Base-by-base conservation (phyloP, 164 flowering plant species). In the Piper betle region DNA sequence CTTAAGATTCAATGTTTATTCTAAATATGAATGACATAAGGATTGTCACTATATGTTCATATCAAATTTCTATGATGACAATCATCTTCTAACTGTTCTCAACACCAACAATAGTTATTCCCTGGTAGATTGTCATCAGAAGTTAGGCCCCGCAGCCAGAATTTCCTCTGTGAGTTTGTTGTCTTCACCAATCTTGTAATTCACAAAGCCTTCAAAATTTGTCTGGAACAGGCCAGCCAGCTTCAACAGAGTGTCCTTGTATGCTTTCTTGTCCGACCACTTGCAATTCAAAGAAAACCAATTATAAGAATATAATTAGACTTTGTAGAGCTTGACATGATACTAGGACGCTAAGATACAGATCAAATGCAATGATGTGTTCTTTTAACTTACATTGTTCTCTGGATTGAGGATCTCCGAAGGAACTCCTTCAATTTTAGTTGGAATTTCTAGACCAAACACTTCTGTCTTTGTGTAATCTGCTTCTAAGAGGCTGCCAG, bases 361-460 rank as follows among this genome's bases (percentile, higher is more conserved):
- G 12, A 5, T 12, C 15, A 6, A 55, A 55, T 3, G 25, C 6
- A n/a, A 55, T 18, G 25, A n/a, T 5, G 25, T 55, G 10, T 10
- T 37, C 6, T 55, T 55, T 55, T 2, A 20, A 79, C 95, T 84
- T 10, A 90, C 99, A 19, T 89, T 78, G 80, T 91, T 90, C 33
- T 74, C 68, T 40, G 99, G 96, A 62, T 88, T 81, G 20, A 94
- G 78, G 39, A 94, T 88, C 60, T 94, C 95, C 3, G 95, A 77
- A 58, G 99, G 97, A 62, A 94, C 88, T n/a, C 88, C 99, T 37
- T 88, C 95, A n/a, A 94, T 59, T 66, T 70, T 81, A 11, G 74
- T 78, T 0, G 99, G 99, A 64, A 85, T 90, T 66, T 93, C 91
- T 1, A 93, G 82, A 46, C 97, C 96, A 67, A 93, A 93, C 37